Conservation (phyloP, 768 basidiomycete genomes). For the Arthromyces matolae region DNA sequence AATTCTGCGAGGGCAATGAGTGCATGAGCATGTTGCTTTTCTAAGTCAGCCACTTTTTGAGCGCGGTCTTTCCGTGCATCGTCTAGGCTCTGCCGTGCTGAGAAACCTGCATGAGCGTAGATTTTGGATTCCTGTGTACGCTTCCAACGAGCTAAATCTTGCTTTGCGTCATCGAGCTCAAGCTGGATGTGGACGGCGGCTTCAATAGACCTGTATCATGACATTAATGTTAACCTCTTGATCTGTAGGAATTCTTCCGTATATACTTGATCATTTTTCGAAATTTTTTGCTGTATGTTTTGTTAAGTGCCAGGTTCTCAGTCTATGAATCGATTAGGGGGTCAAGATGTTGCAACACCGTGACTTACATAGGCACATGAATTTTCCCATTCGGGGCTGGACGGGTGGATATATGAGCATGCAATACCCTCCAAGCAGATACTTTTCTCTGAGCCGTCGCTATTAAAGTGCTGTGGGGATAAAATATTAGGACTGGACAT, state of each 20-base stretch:
- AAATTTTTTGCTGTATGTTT: background rate
- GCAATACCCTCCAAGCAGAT: background rate
- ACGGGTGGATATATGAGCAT: background rate
- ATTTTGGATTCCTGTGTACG: constrained; percentile 3
- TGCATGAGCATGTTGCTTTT: background rate
- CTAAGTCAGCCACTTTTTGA: background rate
- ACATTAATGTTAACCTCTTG: background rate
- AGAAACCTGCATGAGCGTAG: background rate
- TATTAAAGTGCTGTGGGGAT: background rate
- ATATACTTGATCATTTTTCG: constrained; percentile 6
- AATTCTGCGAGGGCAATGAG: background rate
- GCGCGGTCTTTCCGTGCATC: background rate
- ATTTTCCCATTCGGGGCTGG: background rate
- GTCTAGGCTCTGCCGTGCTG: constrained; percentile 3
- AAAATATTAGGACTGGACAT: background rate
- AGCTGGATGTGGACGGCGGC: constrained; percentile 7
- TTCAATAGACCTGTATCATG: background rate
- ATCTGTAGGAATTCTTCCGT: no score
- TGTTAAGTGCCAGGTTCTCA: background rate
- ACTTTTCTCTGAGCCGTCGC: background rate
- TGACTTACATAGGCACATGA: background rate
- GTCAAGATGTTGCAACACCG: no score
- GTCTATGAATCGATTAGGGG: no score
- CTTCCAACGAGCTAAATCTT: constrained; percentile 8
- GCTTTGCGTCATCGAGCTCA: constrained; percentile 8